Evolutionary conservation across 2,329 filamentous ascomycete genomes (phyloP), one percentile per base, ranked within the genome.

Genomic region (Epichloe aotearoae): DNA sequence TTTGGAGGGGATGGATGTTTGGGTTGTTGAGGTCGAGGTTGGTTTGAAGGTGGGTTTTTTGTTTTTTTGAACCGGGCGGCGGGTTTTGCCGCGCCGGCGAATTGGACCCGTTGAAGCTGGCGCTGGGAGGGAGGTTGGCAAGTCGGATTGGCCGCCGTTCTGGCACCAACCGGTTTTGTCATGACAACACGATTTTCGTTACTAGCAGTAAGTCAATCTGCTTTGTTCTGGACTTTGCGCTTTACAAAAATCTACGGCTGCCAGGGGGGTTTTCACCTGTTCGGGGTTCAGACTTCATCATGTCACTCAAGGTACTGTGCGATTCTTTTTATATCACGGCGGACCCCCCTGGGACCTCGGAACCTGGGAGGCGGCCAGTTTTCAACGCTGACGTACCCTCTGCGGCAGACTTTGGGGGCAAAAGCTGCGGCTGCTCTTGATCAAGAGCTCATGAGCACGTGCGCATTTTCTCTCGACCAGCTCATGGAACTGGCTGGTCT

Each of bases 401-500:
- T 26, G 42, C 19, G 14, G 6, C 50, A 94, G 88, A 95, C 89
- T 26, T 77, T 98, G 26, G 84, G 84, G 10, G 84, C 91, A 41
- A 89, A 93, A 69, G 87, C 88, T 56, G 93, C 93, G 0, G 84
- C 87, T 0, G 86, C 88, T 46, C 78, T 98, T 17, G 93, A 98
- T 65, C 83, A 87, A 66, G 91, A 98, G 64, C 82, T 98, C 55
- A 97, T 98, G 90, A 86, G 81, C 63, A 79, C 80, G 11, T 80
- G 83, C 1, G 89, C 86, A 8, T 98, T 95, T 69, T 95, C 88
- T 11, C 79, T 98, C 50, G 93, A 97, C 64, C 93, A 98, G 68
- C 74, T 98, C 46, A 97, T 98, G 93, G 93, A 97, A 65, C 73
- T 98, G 7, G 93, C 93, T 42, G 93, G 93, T 0, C 76, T 98